A percentile compares a stretch with the other conserved stretches of the same genome.
phyloP scores from a whole-genome alignment of 148 eudicot species.

The Rhododendron henanense region DNA sequence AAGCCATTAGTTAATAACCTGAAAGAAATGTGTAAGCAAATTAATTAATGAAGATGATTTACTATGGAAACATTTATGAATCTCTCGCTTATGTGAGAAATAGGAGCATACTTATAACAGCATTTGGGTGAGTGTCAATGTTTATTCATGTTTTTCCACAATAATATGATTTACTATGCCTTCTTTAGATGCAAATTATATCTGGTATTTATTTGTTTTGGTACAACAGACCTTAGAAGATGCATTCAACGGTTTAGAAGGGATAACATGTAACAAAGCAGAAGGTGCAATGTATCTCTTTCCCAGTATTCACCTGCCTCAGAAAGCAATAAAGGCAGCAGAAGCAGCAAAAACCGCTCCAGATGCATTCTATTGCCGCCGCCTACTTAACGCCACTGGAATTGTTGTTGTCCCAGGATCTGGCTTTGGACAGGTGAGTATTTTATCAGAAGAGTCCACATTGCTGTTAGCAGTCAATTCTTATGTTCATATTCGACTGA shows the following conservation, averaged over 20 bases:
- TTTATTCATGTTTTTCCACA: not conserved
- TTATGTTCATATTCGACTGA: not conserved
- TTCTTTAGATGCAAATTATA: not conserved
- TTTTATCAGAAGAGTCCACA: not conserved
- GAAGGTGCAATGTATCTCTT: conserved; percentile 99
- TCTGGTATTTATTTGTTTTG: not conserved
- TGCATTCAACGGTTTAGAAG: conserved; percentile 79
- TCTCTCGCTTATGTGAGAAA: not conserved
- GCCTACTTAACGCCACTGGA: conserved; percentile 75
- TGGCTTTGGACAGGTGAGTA: conserved; percentile 85
- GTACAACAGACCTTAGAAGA: conserved; percentile 66
- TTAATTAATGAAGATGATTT: not conserved
- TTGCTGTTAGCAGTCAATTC: not conserved
- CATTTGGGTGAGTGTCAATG: not conserved
- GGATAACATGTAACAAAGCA: conserved; percentile 82
- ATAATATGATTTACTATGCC: not conserved
- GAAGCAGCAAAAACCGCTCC: conserved; percentile 61
- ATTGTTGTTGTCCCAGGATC: conserved; percentile 89
- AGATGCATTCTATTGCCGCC: conserved; percentile 75
- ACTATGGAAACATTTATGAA: not conserved
- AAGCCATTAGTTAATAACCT: not conserved
- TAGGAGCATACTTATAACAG: not conserved
- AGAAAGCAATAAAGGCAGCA: conserved; percentile 82
- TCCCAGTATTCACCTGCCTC: conserved; percentile 62
- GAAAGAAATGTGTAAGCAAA: not conserved